phyloP scores from a whole-genome alignment of 192 early-diverging fungal genomes.

The Rhizoclosmatium sp. region DNA sequence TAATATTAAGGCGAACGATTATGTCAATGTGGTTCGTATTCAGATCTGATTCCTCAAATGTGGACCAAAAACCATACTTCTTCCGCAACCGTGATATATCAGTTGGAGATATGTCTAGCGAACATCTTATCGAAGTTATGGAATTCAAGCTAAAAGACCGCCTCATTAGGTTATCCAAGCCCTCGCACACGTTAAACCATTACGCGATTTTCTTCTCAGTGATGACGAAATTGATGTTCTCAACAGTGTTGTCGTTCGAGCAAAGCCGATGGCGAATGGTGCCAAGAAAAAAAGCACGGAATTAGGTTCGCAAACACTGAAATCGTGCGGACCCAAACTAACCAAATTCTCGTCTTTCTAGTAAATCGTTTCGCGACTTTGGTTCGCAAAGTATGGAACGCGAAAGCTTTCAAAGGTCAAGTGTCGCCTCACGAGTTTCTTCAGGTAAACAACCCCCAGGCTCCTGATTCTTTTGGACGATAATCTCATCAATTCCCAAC shows the following conservation, averaged over 20 bases:
- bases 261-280: conserved; percentile 9
- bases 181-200: conserved; percentile 81
- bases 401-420: conserved; percentile 90
- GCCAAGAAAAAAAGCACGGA: conserved; percentile 22
- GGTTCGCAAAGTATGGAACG: conserved; percentile 92
- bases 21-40: conserved; percentile 77
- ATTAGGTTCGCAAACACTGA: background rate
- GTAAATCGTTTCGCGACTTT: conserved; percentile 80
- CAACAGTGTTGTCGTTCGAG: background rate
- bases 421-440: conserved; percentile 94
- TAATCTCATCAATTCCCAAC: no score
- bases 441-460: conserved; percentile 61
- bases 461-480: background rate
- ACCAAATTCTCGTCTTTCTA: conserved; percentile 27
- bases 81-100: no score
- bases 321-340: conserved; percentile 31
- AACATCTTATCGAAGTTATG: no score
- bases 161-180: conserved; percentile 72
- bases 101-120: no score
- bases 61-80: no score
- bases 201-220: conserved; percentile 85
- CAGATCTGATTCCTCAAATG: background rate
- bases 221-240: conserved; percentile 48
- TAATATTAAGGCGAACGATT: conserved; percentile 94
- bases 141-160: no score